Evolutionary conservation across 176 grass and related monocot genomes (phyloP), one percentile per base, ranked within the genome.

Genomic region (Phoenix dactylifera): DNA sequence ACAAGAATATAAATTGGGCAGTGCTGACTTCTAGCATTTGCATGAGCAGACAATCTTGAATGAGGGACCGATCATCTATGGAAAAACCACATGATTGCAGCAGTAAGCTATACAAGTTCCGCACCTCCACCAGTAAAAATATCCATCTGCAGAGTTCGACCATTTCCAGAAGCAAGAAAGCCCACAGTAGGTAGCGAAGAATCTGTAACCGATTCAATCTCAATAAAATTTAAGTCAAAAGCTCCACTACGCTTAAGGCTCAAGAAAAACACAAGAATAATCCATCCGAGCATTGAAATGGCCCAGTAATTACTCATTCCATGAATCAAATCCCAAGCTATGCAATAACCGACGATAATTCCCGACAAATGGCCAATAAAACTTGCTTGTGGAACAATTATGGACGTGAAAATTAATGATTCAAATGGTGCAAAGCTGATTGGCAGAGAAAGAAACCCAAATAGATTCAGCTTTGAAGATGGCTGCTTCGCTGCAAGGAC

Each of bases 251-350:
- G 82, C 84, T 93, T 98, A 63, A 93, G 81, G 80, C 94, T 98
- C 65, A 82, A 52, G 19, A 88, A 51, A 16, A 98, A 92, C 4
- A 89, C 69, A 63, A 98, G 76, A 16, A 73, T 69, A 22, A 86
- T 80, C 88, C 94, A 98, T 1, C 94, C 94, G 0, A 93, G 60
- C 79, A 93, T 85, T 17, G 81, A 88, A 71, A 98, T 29, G 0
- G 85, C 85, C 94, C 94, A 98, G 66, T 98, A 98, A 80, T 89
- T 98, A 16, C 78, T 93, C 94, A 98, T 93, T 50, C 94, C 94
- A 48, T 92, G 85, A 69, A 98, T 79, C 51, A 98, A 57, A 30
- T 88, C 94, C 94, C 94, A 98, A 18, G 88, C 88, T 57, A 98
- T 83, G 0, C 79, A 79, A 70, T 98, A 98, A 0, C 94, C 94